phyloP scores from a whole-genome alignment of 805 yeast genomes.

The Ogataea trehaloabstinens region DNA sequence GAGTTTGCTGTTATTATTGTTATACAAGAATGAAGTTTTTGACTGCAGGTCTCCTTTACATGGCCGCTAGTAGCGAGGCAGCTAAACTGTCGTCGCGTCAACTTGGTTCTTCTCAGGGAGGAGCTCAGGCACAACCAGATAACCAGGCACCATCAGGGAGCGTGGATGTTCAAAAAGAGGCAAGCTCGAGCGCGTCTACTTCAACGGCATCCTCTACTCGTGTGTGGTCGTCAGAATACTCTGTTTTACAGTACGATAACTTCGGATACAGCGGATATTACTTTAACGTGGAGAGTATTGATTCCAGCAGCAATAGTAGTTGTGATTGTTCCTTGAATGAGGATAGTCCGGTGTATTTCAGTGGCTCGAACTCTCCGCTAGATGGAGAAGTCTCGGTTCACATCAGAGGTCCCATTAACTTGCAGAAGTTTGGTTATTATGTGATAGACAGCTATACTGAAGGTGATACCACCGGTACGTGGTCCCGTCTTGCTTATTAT shows the following conservation, averaged over 20 bases:
- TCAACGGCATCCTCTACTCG: slow-evolving; percentile 9
- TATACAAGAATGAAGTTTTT: no score
- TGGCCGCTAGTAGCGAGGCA: slow-evolving; percentile 2
- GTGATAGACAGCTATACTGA: slow-evolving; percentile 40
- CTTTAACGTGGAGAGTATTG: slow-evolving; percentile 43
- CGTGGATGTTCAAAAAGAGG: neutral
- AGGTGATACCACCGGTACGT: slow-evolving; percentile 41
- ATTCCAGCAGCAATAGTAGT: slow-evolving; percentile 38
- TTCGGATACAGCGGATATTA: slow-evolving; percentile 56
- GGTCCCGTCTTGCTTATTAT: slow-evolving; percentile 63
- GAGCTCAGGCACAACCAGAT: neutral
- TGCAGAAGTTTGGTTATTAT: slow-evolving; percentile 62
- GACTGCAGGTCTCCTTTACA: slow-evolving; percentile 1
- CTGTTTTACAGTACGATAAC: slow-evolving; percentile 48
- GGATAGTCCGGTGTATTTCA: slow-evolving; percentile 35
- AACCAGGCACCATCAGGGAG: neutral
- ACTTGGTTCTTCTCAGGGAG: neutral
- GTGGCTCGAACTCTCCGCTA: slow-evolving; percentile 65
- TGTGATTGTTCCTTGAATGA: slow-evolving; percentile 47
- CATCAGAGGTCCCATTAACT: slow-evolving; percentile 70
- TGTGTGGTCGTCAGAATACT: slow-evolving; percentile 31
- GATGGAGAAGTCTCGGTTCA: slow-evolving; percentile 72
- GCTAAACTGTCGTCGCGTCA: slow-evolving; percentile 7
- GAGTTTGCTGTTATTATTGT: no score
- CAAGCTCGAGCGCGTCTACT: slow-evolving; percentile 7